Conservation (phyloP, 1,139 yeast genomes). For the Zygoascus sp. region DNA sequence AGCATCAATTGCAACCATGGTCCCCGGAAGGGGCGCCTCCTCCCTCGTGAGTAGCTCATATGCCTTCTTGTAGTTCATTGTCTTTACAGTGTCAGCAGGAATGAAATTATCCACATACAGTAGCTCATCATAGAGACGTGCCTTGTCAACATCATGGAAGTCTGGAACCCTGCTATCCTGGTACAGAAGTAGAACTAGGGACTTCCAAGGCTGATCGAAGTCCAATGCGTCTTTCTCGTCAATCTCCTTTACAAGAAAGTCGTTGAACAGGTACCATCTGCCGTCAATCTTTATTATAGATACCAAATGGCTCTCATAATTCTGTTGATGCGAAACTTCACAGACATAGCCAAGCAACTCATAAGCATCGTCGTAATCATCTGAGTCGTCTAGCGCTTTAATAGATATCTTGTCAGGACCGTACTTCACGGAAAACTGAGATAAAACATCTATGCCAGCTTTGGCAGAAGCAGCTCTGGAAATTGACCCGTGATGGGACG, state of each 20-base stretch:
- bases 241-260: constrained; percentile 79
- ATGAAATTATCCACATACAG: constrained; percentile 72
- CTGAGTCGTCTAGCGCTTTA: not conserved
- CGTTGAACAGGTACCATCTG: constrained; percentile 85
- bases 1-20: constrained; percentile 89
- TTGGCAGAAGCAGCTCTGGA: constrained; percentile 9
- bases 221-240: constrained; percentile 66
- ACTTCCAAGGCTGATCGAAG: constrained; percentile 72
- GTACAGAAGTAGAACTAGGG: constrained; percentile 71
- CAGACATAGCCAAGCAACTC: constrained; percentile 37
- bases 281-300: constrained; percentile 41
- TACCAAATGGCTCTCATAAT: constrained; percentile 35
- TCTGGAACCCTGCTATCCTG: constrained; percentile 32
- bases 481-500: constrained; percentile 9
- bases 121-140: constrained; percentile 42
- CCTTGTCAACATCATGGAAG: constrained; percentile 34
- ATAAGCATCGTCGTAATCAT: constrained; percentile 23
- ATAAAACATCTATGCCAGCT: constrained; percentile 11
- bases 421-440: not conserved
- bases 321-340: constrained; percentile 32
- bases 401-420: not conserved
- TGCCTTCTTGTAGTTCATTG: constrained; percentile 49
- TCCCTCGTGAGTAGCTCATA: constrained; percentile 58
- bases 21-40: constrained; percentile 72
- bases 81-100: constrained; percentile 35